Conservation (phyloP, 257 asterid species). For the Misopates orontium region DNA sequence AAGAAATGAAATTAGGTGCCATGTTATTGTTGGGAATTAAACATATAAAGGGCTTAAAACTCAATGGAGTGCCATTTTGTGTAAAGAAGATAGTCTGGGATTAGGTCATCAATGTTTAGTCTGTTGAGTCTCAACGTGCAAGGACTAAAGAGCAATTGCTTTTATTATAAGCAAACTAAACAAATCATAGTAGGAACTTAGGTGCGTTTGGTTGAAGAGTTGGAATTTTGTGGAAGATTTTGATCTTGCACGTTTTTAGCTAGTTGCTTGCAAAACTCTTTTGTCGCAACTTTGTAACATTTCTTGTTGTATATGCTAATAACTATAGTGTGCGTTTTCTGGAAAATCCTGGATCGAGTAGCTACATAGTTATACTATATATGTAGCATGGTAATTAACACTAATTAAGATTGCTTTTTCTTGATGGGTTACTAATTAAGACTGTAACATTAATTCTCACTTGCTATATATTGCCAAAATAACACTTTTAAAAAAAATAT, state of each 20-base stretch:
- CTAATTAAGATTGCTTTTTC: no score
- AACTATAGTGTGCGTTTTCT: no score
- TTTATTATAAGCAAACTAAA: constrained; percentile 30
- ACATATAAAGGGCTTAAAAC: constrained; percentile 37
- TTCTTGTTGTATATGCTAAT: no score
- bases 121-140: constrained; percentile 41
- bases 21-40: constrained; percentile 24
- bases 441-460: no score
- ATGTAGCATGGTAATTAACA: no score
- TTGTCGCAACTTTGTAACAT: no score
- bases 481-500: no score
- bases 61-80: constrained; percentile 43
- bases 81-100: neutral
- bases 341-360: no score
- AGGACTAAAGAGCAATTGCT: constrained; percentile 39
- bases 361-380: no score
- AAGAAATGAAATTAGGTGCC: neutral
- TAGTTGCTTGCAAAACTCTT: no score
- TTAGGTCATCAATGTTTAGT: constrained; percentile 55
- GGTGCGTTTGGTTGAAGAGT: constrained; percentile 42
- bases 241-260: neutral
- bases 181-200: constrained; percentile 30
- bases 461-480: no score
- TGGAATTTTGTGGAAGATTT: neutral
- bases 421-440: no score